These are phyloP conservation scores for Balamuthia mandrillaris DNA, from an alignment of 208 protist genomes.

Conservation along the genomic window DNA sequence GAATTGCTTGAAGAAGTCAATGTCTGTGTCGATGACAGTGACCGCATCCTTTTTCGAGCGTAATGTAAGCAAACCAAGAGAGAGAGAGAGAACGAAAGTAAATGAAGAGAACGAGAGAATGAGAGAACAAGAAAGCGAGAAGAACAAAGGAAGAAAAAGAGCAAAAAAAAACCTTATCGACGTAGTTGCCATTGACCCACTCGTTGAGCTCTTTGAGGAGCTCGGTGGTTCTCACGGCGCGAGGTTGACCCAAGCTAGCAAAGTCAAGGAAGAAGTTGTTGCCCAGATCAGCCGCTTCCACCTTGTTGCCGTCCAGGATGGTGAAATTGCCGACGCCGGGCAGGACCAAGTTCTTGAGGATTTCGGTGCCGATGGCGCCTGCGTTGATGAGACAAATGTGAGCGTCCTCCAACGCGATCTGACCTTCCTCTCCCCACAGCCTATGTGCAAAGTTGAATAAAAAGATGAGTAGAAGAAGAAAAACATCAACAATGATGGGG, in stretches of 20 bases:
- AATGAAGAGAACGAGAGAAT: background rate
- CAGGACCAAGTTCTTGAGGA: constrained; percentile 93
- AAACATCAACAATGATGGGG: background rate
- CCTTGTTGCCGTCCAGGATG: constrained; percentile 84
- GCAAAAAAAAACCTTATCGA: constrained; percentile 48
- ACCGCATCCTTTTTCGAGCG: constrained; percentile 14
- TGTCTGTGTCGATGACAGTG: constrained; percentile 48
- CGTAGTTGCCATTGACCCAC: constrained; percentile 62
- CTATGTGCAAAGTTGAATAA: constrained; percentile 11
- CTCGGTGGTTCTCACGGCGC: constrained; percentile 73
- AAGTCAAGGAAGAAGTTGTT: constrained; percentile 91
- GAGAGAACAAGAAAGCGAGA: background rate
- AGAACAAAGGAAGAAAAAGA: background rate
- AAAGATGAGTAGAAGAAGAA: background rate
- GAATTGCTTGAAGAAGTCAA: constrained; percentile 73
- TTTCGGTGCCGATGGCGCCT: constrained; percentile 82
- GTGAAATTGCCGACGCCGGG: constrained; percentile 86
- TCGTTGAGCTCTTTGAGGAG: constrained; percentile 84
- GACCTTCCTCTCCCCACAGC: constrained; percentile 90
- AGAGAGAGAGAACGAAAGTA: background rate
- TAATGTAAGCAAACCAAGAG: too few relatives aligned
- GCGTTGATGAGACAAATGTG: constrained; percentile 86
- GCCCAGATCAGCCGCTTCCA: constrained; percentile 79
- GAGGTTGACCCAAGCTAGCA: constrained; percentile 63
- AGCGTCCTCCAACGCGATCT: constrained; percentile 78